Evolutionary conservation across 805 yeast species (phyloP), one percentile per base, ranked within the genome.

Genomic region (Zygosaccharomyces bisporus): DNA sequence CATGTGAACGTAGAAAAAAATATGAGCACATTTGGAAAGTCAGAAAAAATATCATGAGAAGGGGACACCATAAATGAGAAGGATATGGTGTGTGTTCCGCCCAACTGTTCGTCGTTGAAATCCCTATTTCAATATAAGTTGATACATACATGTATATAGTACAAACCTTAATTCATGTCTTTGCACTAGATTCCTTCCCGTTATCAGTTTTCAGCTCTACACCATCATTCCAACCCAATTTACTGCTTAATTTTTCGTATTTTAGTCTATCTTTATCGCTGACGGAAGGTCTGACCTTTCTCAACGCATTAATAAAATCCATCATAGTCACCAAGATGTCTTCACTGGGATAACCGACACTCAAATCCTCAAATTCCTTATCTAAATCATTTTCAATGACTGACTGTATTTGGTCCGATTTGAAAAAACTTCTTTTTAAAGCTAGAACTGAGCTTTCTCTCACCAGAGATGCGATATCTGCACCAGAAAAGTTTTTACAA

Each of bases 381-480:
- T 71, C 71, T n/a, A 70, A 60, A 44, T 70, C 57, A 41, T 75
- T 78, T 37, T 79, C 78, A n/a, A 64, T 75, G 16, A 65, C 61
- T 8, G 69, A 65, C 23, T 61, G 66, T 46, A 70, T 55, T 48
- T 71, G 69, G 34, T 76, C 78, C 4, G 64, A 64, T 8, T 67
- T 66, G 64, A 84, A 85, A 52, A 85, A 82, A 55, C 76, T 81
- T 63, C 81, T 79, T 62, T 88, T 85, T 63, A 90, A 73, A 1
- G 97, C 95, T 41, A 78, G 68, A 4, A 89, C 93, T 53, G 95
- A 89, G n/a, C 98, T 95, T 60, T 93, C 98, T 57, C 96, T 75
- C 1, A 86, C 91, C 45, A 93, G 68, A 2, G 96, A 88, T 1
- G 95, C 88, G 45, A 93, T 73, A 72, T 93, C 99, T 0, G 99